Base-by-base conservation (phyloP, 139 green algal genomes). In the Chlorella sorokiniana region DNA sequence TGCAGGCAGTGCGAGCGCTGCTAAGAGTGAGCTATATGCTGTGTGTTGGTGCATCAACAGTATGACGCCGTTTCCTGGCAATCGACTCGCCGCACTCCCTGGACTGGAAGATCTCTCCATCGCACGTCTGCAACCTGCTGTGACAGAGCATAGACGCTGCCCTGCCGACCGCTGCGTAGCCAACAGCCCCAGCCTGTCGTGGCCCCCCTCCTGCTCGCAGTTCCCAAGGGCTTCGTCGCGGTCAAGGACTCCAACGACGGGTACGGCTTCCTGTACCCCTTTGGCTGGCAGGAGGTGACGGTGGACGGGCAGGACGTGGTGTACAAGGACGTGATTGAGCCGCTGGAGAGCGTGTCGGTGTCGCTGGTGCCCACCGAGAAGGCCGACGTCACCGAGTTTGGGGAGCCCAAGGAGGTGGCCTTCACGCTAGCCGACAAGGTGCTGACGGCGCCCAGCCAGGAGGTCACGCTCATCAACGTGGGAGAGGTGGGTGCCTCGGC, bases 241-340 rank as follows among this genome's bases (percentile, higher is more conserved):
- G 86, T 96, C 23, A 92, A 96, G 83, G 96, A 99, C 87, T 23
- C 88, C 18, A 85, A 92, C 23, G 95, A 99, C 78, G 89, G 90
- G 44, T 99, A 99, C 89, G 79, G 91, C 70, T 98, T 99, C 88
- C 69, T 97, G 22, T 99, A 98, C 84, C 96, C 96, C 40, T 98
- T 99, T 52, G 96, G 96, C 48, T 99, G 96, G 96, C 95, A 85
- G 76, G 89, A 94, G 79, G 89, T 95, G 61, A 70, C 81, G 0
- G 93, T 99, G 37, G 73, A 93, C 8, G 90, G 97, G 75, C 85
- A 94, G 85, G 96, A 99, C 63, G 85, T 96, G 4, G 94, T 98
- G 25, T 99, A 93, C 89, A 99, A 99, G 91, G 96, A 99, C 76
- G 88, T 99, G 37, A 97, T 99, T 61, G 97, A 99, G 95, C 97